Percentiles rank a stretch among this genome's conserved stretches.
Conservation (phyloP, 208 protist species). For the Leishmania tropica region DNA sequence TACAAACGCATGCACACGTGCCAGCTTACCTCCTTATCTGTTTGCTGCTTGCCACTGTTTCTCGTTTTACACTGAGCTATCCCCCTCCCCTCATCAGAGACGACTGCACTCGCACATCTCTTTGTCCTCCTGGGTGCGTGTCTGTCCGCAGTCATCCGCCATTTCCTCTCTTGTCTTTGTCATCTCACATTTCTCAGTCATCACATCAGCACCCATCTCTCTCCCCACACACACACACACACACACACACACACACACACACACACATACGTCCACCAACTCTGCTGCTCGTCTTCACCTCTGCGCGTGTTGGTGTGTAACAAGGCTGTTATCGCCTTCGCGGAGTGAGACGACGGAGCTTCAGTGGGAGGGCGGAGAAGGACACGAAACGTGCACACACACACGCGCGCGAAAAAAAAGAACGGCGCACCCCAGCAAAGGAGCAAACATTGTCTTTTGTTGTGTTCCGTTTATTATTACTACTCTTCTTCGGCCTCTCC, state of each 20-base stretch:
- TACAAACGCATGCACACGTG: too few species aligned
- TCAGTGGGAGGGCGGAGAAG: too few species aligned
- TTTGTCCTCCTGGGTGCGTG: neutral
- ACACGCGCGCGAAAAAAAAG: too few species aligned
- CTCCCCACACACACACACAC: too few species aligned
- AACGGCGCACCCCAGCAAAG: too few species aligned
- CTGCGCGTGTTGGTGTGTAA: neutral
- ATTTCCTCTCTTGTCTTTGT: neutral
- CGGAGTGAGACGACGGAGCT: too few species aligned
- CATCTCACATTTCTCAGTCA: too few species aligned
- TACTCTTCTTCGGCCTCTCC: conserved; percentile 4
- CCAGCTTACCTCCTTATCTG: too few species aligned
- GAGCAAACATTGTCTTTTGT: too few species aligned
- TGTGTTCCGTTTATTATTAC: conserved; percentile 14
- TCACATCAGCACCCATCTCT: neutral
- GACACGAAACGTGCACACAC: too few species aligned
- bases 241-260: too few species aligned
- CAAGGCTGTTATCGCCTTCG: too few species aligned
- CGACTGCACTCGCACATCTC: neutral
- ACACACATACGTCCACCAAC: neutral
- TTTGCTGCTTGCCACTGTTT: neutral
- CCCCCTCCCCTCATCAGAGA: neutral
- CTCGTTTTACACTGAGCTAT: neutral
- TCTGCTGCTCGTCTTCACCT: neutral
- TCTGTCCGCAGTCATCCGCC: neutral